A percentile compares a stretch with the other conserved stretches of the same genome.
phyloP scores from a whole-genome alignment of 148 eudicot genomes.

The Fagopyrum esculentum region DNA sequence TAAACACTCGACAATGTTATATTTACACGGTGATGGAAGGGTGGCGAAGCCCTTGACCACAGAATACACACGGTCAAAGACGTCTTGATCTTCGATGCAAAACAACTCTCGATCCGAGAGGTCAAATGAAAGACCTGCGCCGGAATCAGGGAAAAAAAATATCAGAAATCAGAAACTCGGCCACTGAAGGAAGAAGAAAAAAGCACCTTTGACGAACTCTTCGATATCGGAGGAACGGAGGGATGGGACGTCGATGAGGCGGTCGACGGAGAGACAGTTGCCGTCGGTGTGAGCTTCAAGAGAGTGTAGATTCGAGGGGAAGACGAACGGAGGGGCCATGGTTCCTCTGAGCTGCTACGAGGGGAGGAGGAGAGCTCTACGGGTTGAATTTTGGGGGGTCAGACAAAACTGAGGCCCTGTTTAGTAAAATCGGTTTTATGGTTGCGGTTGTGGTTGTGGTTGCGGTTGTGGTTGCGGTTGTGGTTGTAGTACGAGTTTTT shows the following conservation, averaged over 20 bases:
- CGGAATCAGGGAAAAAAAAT: not conserved
- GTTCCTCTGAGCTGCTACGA: constrained; percentile 1
- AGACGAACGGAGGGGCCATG: constrained; percentile 73
- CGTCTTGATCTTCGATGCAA: constrained; percentile 81
- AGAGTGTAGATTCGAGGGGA: constrained; percentile 52
- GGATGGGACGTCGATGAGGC: constrained; percentile 33
- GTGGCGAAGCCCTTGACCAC: constrained; percentile 50
- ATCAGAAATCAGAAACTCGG: not conserved
- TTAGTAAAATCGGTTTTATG: no score
- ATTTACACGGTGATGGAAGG: constrained; percentile 48
- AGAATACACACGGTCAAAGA: constrained; percentile 77
- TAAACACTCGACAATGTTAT: constrained; percentile 62
- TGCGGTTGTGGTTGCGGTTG: no score
- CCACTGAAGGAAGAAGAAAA: not conserved
- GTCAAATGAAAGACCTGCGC: constrained; percentile 68
- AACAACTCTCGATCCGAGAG: constrained; percentile 75
- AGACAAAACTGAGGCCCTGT: no score
- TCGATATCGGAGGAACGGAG: constrained; percentile 70
- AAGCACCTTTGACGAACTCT: constrained; percentile 79
- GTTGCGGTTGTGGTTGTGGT: no score
- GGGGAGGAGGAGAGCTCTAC: constrained; percentile 6
- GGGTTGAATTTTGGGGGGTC: constrained; percentile 1
- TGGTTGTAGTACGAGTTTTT: no score
- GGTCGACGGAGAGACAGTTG: constrained; percentile 29
- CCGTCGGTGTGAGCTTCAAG: constrained; percentile 39